Base-by-base conservation (phyloP, 345 rosid genomes). In the Linum tenue region DNA sequence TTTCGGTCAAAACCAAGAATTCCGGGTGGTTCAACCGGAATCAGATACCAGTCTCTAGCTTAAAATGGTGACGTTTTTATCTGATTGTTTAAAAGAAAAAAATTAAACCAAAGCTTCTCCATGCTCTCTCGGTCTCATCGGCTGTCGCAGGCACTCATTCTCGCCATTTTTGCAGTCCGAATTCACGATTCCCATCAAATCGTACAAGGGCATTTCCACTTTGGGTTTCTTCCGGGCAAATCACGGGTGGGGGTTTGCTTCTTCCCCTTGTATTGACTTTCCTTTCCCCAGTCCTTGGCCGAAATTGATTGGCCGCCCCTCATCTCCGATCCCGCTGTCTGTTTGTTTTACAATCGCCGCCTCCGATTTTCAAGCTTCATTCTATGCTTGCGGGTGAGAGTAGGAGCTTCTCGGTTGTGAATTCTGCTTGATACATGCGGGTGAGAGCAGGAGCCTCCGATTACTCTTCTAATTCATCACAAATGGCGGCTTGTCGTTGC, bases 401-500 rank as follows among this genome's bases (percentile, higher is more conserved):
- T 70, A 58, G 75, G 81, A 69, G 75, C 56, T 5, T 56, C 73
- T 31, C 65, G 73, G 71, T 77, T 56, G 69, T 69, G 14, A 73
- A 67, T 53, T 70, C 63, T 62, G 69, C 78, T 80, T 72, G 82
- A 75, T 76, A 79, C 70, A 71, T 76, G 69, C 89, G 17, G 71
- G 77, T 51, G 58, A 22, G 31, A 22, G 31, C 31, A 22, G 31
- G 31, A 22, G 31, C 31, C 31, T 22, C 31, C 31, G 31, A 22
- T 82, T 73, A 80, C 60, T 48, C 10, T 86, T 37, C 39, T 81
- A 60, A 55, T 86, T 74, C 78, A 95, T 59, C 81, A 84, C 2
- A 81, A 91, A 76, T 91, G 99, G 99, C 81, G 77, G 65, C 80
- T 72, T 39, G 74, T 81, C 14, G 78, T 74, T 5, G 79, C 77